Evolutionary conservation across 2,329 filamentous ascomycete species (phyloP).

Genomic region (Aspergillus pseudotamarii): DNA sequence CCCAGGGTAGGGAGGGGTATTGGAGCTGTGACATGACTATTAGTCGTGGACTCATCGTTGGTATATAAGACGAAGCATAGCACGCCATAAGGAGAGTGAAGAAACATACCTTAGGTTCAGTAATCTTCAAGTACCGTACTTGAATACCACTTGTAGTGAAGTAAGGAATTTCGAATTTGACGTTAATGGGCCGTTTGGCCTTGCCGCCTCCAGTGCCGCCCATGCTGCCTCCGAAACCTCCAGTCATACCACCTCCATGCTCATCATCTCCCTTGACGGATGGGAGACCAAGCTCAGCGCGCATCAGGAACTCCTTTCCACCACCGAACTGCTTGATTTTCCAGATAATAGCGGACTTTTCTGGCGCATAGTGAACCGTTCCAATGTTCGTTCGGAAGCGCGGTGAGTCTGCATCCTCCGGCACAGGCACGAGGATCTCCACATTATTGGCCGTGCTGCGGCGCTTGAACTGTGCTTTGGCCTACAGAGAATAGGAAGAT

Average conservation of each 20-base stretch:
- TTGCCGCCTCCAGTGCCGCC: conserved; percentile 84
- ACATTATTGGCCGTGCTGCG: conserved; percentile 98
- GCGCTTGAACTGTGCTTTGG: conserved; percentile 96
- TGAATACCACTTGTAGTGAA: conserved; percentile 99
- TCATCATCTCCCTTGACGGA: conserved; percentile 95
- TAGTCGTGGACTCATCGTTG: conserved; percentile 8
- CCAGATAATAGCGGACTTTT: conserved; percentile 97
- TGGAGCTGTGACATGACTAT: conserved; percentile 68
- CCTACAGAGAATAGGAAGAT: conserved; percentile 46
- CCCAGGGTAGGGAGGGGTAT: conserved; percentile 97
- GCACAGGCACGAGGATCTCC: conserved; percentile 94
- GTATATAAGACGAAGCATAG: not conserved
- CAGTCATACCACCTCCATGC: conserved; percentile 94
- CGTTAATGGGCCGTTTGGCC: conserved; percentile 93
- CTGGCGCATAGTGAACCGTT: conserved; percentile 94
- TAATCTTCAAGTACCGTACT: conserved; percentile 97
- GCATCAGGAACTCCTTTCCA: conserved; percentile 98
- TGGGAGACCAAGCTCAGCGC: conserved; percentile 89
- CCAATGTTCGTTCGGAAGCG: conserved; percentile 97
- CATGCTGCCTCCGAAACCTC: conserved; percentile 96
- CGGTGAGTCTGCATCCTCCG: conserved; percentile 93
- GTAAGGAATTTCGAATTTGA: conserved; percentile 99
- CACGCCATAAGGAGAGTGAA: not conserved
- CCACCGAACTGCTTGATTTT: conserved; percentile 99
- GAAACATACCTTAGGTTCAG: conserved; percentile 89